Evolutionary conservation across 805 yeast species (phyloP), one percentile per base, ranked within the genome.

Genomic region (Metschnikowia dekortorum): DNA sequence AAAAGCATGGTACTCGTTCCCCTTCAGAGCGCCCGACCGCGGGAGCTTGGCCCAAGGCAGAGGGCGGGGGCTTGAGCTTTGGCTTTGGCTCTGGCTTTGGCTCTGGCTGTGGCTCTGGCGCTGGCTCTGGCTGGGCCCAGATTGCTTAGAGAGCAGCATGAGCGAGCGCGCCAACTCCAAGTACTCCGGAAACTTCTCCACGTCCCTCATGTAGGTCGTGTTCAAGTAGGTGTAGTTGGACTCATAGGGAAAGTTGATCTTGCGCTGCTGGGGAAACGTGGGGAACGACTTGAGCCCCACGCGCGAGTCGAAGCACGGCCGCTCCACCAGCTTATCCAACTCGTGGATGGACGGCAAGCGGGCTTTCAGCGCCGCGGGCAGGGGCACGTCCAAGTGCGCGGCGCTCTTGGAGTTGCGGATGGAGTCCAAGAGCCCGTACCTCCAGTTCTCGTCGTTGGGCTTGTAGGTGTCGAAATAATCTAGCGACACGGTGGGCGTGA

Each of bases 211-310:
- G 56, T 78, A 79, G 2, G 82, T 78, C 46, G 71, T 60, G 49
- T 71, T 68, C 60, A 78, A 73, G 58, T 78, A 78, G 14, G 80
- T 73, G 59, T 79, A 78, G 56, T 79, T 78, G 28, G 76, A 74
- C 55, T 78, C 79, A 61, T 74, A 79, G 4, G 84, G 84, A 58
- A 77, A 79, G 59, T 78, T 75, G 50, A 73, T 69, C 53, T 71
- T 72, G 47, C 69, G 62, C 34, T 36, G 46, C 52, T 68, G 73
- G 10, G 53, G 39, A 18, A 49, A 47, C 32, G 51, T 42, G 28
- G 58, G 61, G 30, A 57, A 50, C 14, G 56, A 56, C 46, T 68
- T 68, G 44, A 64, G 54, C 46, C 68, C 60, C 26, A 73, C 67
- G 29, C 70, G 66, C 4, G 76, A 67, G 54, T 70, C 71, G 51